Evolutionary conservation across 805 yeast species (phyloP).

Genomic region (Sungouiella thailandica): DNA sequence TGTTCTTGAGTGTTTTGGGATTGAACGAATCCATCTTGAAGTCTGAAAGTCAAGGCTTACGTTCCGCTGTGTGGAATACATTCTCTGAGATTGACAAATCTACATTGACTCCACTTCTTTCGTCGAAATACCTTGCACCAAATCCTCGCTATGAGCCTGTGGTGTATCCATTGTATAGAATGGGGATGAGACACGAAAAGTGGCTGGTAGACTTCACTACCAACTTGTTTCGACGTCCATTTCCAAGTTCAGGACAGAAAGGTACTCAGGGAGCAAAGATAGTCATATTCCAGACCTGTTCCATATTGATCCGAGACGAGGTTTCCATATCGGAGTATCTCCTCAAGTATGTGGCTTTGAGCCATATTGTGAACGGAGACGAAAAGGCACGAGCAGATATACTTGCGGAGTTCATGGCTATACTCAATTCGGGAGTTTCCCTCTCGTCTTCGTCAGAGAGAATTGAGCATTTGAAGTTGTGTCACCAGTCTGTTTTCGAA

Average conservation of each 20-base stretch:
- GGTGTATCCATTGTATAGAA: conserved; percentile 60
- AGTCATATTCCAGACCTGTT: conserved; percentile 55
- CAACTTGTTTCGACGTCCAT: conserved; percentile 52
- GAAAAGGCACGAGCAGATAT: conserved; percentile 40
- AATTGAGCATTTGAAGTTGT: conserved; percentile 53
- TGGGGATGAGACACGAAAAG: conserved; percentile 48
- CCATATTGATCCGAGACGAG: conserved; percentile 64
- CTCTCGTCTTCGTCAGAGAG: conserved; percentile 44
- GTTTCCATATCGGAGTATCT: conserved; percentile 63
- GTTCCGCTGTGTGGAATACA: conserved; percentile 47
- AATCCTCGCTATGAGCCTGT: conserved; percentile 43
- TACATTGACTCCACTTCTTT: conserved; percentile 68
- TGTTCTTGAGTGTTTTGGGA: conserved; percentile 62
- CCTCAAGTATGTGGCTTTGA: conserved; percentile 71
- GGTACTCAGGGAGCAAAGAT: conserved; percentile 13
- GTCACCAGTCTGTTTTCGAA: conserved; percentile 70
- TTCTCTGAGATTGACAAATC: conserved; percentile 65
- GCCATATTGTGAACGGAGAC: conserved; percentile 50
- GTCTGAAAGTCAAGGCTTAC: conserved; percentile 15
- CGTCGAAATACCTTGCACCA: conserved; percentile 68
- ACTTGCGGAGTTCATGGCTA: conserved; percentile 52
- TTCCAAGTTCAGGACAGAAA: conserved; percentile 8
- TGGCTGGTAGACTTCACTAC: conserved; percentile 75
- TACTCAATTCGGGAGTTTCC: conserved; percentile 43
- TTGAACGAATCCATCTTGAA: conserved; percentile 26